Evolutionary conservation across 23 red algal species (phyloP), one percentile per base, ranked within the genome.

Genomic region (Gracilariopsis chorda): DNA sequence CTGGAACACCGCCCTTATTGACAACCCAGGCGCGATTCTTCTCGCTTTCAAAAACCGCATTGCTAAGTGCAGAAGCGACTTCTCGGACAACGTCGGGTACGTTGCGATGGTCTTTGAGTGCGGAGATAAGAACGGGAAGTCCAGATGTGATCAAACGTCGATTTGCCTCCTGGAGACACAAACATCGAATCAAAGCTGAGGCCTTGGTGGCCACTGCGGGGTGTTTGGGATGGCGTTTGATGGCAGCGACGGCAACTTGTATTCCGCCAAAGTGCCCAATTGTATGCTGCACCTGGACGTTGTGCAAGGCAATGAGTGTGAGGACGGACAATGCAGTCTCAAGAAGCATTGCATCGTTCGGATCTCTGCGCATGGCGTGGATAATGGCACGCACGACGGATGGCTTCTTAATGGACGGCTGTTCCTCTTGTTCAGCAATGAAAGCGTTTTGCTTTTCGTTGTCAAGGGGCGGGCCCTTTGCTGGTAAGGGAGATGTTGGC

Each of bases 21-120:
- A 75, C 68, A 19, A 89, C 73, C 68, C 68, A 78, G 23, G 68
- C 64, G 9, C 85, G 65, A 52, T 89, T 89, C 55, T 75, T 89
- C 30, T 75, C 69, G 34, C 59, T 48, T 67, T 67, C 65, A 39
- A 77, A 89, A 20, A 89, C 85, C 16, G 85, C 85, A 45, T 89
- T 89, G 48, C 85, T 78, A 7, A 89, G 70, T 24, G 85, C 85
- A 12, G 69, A 46, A 28, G 65, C 73, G 13, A 78, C 30, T 48
- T 75, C 69, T 21, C 73, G 27, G 25, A 89, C 85, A 7, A 78
- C 70, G 27, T 78, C 48, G 5, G 65, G 65, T 3, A 35, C 48
- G 51, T 41, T 62, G 13, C 64, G 52, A 74, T 77, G 61, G 8
- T 77, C 69, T 9, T 78, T 76, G 21, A 78, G 27, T 7, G 53